Conservation (phyloP, 768 basidiomycete genomes). For the Podaxis sp. region DNA sequence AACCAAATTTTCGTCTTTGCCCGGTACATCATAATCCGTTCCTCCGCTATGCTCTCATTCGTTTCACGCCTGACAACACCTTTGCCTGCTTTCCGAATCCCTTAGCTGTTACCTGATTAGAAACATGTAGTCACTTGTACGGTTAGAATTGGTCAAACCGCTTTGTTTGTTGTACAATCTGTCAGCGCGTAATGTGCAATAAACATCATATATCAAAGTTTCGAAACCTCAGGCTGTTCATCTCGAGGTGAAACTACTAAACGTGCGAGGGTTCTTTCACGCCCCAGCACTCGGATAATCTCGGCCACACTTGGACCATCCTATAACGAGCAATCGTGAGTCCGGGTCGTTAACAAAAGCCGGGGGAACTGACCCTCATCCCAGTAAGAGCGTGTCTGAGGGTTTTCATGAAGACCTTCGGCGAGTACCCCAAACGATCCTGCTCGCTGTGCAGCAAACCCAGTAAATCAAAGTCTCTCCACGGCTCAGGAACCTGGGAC, state of each 20-base stretch:
- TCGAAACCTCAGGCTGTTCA: not conserved
- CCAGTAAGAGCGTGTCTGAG: constrained; percentile 80
- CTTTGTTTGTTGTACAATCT: not conserved
- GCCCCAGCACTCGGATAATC: constrained; percentile 42
- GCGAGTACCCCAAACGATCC: not conserved
- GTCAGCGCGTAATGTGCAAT: not conserved
- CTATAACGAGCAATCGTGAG: constrained; percentile 24
- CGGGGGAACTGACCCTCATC: constrained; percentile 59
- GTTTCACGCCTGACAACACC: too few species aligned
- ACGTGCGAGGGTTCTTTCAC: constrained; percentile 33
- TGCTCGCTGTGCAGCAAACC: not conserved
- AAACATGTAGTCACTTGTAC: constrained; percentile 2
- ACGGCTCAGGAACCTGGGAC: constrained; percentile 31
- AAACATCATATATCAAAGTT: not conserved
- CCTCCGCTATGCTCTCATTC: not conserved
- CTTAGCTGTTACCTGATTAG: not conserved
- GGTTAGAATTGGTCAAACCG: not conserved
- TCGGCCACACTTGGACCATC: constrained; percentile 49
- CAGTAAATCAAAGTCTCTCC: not conserved
- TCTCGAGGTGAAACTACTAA: not conserved
- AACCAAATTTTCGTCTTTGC: not conserved
- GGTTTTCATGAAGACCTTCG: constrained; percentile 31
- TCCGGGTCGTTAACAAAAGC: not conserved
- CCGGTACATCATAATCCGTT: not conserved
- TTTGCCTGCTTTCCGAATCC: not conserved